A percentile compares a stretch with the other conserved stretches of the same genome.
Conservation (phyloP, 768 basidiomycete genomes). For the Atractiella rhizophila region DNA sequence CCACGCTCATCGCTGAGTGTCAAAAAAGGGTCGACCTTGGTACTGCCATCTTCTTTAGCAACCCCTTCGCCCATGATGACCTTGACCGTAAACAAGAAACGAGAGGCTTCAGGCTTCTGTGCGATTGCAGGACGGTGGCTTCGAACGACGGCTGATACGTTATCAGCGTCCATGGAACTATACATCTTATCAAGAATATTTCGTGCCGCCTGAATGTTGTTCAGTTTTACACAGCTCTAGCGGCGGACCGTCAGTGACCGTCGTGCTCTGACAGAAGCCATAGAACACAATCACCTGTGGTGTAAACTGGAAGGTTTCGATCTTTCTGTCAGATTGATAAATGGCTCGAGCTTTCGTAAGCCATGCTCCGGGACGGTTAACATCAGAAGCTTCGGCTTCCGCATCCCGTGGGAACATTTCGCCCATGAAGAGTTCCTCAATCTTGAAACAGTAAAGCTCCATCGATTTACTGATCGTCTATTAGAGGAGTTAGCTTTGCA, state of each 20-base stretch:
- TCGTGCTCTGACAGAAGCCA: too few species aligned
- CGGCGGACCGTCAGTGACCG: neutral
- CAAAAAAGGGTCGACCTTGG: constrained; percentile 72
- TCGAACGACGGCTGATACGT: constrained; percentile 34
- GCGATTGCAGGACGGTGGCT: constrained; percentile 35
- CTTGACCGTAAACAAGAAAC: constrained; percentile 63
- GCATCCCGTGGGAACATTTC: constrained; percentile 76
- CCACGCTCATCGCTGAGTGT: constrained; percentile 84
- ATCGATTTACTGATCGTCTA: constrained; percentile 77
- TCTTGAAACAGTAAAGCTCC: constrained; percentile 64
- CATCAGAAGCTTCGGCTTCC: constrained; percentile 47
- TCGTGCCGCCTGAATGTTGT: constrained; percentile 82
- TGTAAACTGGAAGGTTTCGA: constrained; percentile 83
- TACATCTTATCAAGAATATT: constrained; percentile 83
- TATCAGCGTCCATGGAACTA: constrained; percentile 68
- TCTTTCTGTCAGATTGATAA: constrained; percentile 53
- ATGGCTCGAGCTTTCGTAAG: constrained; percentile 31
- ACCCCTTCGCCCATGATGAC: constrained; percentile 72
- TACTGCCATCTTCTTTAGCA: constrained; percentile 35
- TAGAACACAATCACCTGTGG: constrained; percentile 26
- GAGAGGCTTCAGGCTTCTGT: constrained; percentile 27
- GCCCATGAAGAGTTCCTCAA: constrained; percentile 72
- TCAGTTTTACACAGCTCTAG: constrained; percentile 82
- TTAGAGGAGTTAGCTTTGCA: neutral
- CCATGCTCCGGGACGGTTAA: constrained; percentile 25